These are phyloP conservation scores for Teratosphaeriaceae sp. DNA, from an alignment of 2,329 filamentous ascomycete genomes.

Conservation along the genomic window DNA sequence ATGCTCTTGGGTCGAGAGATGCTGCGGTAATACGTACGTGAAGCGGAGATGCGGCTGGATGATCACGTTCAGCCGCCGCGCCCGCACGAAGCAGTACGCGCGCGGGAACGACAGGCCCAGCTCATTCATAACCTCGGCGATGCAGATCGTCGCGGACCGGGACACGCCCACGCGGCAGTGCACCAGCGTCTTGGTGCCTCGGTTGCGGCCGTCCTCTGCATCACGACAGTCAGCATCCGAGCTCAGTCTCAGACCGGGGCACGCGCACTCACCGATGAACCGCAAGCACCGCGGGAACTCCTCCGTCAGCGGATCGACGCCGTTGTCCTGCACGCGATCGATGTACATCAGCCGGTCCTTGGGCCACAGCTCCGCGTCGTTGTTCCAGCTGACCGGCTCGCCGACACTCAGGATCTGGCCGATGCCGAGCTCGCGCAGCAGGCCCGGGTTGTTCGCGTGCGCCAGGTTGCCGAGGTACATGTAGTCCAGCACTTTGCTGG, in stretches of 20 bases:
- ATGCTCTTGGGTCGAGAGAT: no score
- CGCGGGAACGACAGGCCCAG: slow-evolving; percentile 76
- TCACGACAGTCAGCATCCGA: background rate
- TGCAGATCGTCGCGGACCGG: slow-evolving; percentile 92
- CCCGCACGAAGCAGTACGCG: slow-evolving; percentile 94
- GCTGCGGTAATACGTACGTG: slow-evolving; percentile 49
- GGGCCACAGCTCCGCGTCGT: slow-evolving; percentile 68
- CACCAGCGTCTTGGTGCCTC: slow-evolving; percentile 79
- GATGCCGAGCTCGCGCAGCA: slow-evolving; percentile 75
- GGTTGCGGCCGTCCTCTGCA: slow-evolving; percentile 68
- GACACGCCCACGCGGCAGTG: slow-evolving; percentile 96
- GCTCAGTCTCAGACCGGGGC: background rate
- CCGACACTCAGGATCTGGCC: slow-evolving; percentile 85
- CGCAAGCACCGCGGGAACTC: slow-evolving; percentile 81
- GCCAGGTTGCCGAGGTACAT: slow-evolving; percentile 93
- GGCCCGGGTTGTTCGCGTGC: slow-evolving; percentile 87
- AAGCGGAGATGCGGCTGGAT: slow-evolving; percentile 96
- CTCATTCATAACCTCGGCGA: slow-evolving; percentile 93
- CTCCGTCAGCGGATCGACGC: slow-evolving; percentile 81
- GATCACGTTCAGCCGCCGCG: slow-evolving; percentile 89
- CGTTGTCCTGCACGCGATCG: slow-evolving; percentile 89
- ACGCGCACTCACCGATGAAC: slow-evolving; percentile 77
- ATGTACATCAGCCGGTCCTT: slow-evolving; percentile 72
- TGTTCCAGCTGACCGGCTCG: slow-evolving; percentile 75
- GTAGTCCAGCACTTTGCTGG: slow-evolving; percentile 81